A percentile compares a stretch with the other conserved stretches of the same genome.
Conservation (phyloP, 2,329 filamentous ascomycete genomes). For the Chlorencoelia australis region DNA sequence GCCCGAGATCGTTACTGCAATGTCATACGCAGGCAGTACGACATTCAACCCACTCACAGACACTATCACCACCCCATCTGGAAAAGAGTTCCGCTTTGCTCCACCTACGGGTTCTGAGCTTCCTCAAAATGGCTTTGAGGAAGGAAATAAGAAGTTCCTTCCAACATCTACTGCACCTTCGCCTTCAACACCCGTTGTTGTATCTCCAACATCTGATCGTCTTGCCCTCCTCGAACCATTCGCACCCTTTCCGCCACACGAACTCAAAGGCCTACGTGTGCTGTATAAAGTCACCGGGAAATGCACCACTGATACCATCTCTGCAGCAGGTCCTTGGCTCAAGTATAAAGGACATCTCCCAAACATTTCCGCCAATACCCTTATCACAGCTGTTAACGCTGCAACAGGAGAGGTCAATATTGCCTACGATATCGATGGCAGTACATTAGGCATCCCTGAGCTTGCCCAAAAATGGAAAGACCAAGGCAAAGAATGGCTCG, state of each 20-base stretch:
- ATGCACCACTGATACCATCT: constrained; percentile 98
- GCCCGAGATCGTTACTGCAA: constrained; percentile 91
- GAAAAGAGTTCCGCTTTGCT: constrained; percentile 74
- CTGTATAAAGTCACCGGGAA: constrained; percentile 96
- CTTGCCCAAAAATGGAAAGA: constrained; percentile 77
- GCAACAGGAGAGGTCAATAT: constrained; percentile 87
- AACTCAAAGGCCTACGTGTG: constrained; percentile 70
- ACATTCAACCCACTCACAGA: constrained; percentile 97
- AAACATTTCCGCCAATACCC: constrained; percentile 95
- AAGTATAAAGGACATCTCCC: constrained; percentile 99
- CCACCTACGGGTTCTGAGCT: constrained; percentile 63
- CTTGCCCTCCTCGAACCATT: constrained; percentile 90
- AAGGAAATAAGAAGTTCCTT: constrained; percentile 64
- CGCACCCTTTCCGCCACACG: constrained; percentile 63
- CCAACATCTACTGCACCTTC: constrained; percentile 66
- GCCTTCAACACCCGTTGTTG: constrained; percentile 58
- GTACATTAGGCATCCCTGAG: constrained; percentile 69
- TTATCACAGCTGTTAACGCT: constrained; percentile 89
- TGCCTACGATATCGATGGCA: constrained; percentile 78
- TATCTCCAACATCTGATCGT: constrained; percentile 80
- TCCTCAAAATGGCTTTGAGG: constrained; percentile 57
- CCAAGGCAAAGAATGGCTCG: constrained; percentile 70
- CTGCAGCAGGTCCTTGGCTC: constrained; percentile 90
- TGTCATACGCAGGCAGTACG: constrained; percentile 84
- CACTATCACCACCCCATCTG: constrained; percentile 66